Conservation (phyloP, 2,329 filamentous ascomycete species). For the Geosmithia putterillii region DNA sequence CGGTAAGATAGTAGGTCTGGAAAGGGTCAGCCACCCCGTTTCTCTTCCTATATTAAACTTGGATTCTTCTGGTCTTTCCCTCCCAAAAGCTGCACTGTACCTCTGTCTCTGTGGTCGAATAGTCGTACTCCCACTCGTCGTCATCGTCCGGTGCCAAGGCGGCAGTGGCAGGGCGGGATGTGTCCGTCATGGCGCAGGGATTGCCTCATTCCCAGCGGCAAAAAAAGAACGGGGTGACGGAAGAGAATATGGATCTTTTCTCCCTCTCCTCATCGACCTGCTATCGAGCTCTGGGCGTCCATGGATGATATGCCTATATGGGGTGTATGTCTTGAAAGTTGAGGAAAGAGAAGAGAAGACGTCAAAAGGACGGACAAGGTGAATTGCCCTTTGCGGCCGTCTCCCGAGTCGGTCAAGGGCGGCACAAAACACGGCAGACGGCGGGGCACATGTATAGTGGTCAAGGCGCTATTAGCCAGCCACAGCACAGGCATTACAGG, state of each 20-base stretch:
- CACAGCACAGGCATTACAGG: not conserved
- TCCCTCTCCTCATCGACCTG: not conserved
- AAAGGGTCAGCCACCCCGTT: not conserved
- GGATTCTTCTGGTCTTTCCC: no score
- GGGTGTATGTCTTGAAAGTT: not conserved
- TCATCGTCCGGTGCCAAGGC: conserved; percentile 18
- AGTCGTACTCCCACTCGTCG: conserved; percentile 56
- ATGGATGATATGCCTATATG: no score
- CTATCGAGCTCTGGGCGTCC: not conserved
- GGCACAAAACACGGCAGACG: conserved; percentile 11
- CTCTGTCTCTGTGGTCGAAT: conserved; percentile 51
- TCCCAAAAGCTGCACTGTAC: conserved; percentile 15
- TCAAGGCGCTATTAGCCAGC: not conserved
- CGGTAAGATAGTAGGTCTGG: conserved; percentile 51
- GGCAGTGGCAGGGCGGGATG: not conserved
- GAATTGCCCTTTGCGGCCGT: conserved; percentile 4
- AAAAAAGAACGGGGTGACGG: no score
- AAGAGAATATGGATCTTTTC: no score
- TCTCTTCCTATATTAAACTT: no score
- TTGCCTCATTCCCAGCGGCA: not conserved
- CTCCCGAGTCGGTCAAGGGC: conserved; percentile 11
- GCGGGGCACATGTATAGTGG: conserved; percentile 7
- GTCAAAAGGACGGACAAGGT: not conserved
- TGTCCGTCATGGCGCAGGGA: not conserved
- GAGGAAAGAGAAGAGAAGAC: no score